Base-by-base conservation (phyloP, 768 basidiomycete genomes). In the Rhizopogon roseolus region DNA sequence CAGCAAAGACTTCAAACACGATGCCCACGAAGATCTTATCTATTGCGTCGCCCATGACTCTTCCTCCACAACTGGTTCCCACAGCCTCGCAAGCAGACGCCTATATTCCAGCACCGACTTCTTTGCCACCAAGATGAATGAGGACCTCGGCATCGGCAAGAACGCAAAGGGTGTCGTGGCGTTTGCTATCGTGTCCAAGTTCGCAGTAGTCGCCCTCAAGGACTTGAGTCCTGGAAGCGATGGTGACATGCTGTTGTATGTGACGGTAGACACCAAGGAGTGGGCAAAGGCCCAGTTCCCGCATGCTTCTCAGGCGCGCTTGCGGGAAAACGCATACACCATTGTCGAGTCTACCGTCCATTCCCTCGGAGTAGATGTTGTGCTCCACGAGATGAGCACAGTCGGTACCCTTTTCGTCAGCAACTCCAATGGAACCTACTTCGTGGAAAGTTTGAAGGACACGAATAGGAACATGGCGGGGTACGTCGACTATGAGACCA, bases 281-380 rank as follows among this genome's bases (percentile, higher is more conserved):
- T 99, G 94, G 94, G 86, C 88, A 2, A 84, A 86, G 60, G 93
- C 92, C 2, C 84, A 85, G 55, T 98, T 99, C 76, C 97, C 97
- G 3, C 97, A 97, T 64, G 86, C 90, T 3, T 86, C 84, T 0
- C 84, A 81, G 2, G 86, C 88, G 2, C 78, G 79, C 36, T 79
- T 97, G 13, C 81, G 85, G 6, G 93, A 95, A 73, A 95, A 96
- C 65, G 90, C 91, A 6, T 98, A 99, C 67, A 99, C 97, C 9
- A 85, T 99, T 61, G 88, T 99, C 55, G 94, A 98, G 70, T 89
- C 87, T 4, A 95, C 93, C 8, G 85, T 86, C 0, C 93, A 98
- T 66, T 98, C 95, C 6, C 79, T 99, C 25, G 92, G 88, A 4
- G 90, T 99, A 38, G 97, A 99, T 64, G 95, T 98, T 43, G 82